These are phyloP conservation scores for Coprinopsis cinerea DNA, from an alignment of 768 basidiomycete genomes.

Conservation along the genomic window DNA sequence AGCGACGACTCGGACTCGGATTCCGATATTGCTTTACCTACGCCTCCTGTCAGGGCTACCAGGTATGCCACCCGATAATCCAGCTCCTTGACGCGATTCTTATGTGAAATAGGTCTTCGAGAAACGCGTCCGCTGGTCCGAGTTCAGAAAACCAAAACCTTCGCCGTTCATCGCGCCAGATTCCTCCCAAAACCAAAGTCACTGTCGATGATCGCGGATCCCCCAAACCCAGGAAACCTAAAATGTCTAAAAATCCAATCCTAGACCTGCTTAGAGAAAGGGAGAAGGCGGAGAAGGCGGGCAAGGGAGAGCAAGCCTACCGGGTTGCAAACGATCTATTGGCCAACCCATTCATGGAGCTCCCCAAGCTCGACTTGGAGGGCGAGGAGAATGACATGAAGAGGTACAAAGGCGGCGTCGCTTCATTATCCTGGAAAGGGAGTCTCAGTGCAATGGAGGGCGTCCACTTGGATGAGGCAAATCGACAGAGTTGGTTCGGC, in stretches of 20 bases:
- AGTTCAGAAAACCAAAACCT: no score
- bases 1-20: constrained; percentile 40
- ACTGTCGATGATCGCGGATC: no score
- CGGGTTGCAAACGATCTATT: constrained; percentile 31
- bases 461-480: constrained; percentile 25
- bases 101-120: no score
- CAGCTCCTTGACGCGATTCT: no score
- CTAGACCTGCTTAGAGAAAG: constrained; percentile 55
- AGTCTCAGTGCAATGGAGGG: constrained; percentile 13
- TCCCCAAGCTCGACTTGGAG: constrained; percentile 20
- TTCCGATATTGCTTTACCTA: not conserved
- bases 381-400: constrained; percentile 5
- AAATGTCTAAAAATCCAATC: constrained; percentile 20
- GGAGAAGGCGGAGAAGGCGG: constrained; percentile 28
- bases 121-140: no score
- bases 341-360: constrained; percentile 24
- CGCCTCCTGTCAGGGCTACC: not conserved
- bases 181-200: not conserved
- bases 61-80: no score
- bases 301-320: constrained; percentile 36
- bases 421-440: constrained; percentile 7
- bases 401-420: not conserved
- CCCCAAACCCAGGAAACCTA: not conserved
- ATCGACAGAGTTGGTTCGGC: constrained; percentile 32
- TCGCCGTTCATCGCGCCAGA: constrained; percentile 1